Base-by-base conservation (phyloP, 2,329 filamentous ascomycete species). In the Didymella keratinophila region DNA sequence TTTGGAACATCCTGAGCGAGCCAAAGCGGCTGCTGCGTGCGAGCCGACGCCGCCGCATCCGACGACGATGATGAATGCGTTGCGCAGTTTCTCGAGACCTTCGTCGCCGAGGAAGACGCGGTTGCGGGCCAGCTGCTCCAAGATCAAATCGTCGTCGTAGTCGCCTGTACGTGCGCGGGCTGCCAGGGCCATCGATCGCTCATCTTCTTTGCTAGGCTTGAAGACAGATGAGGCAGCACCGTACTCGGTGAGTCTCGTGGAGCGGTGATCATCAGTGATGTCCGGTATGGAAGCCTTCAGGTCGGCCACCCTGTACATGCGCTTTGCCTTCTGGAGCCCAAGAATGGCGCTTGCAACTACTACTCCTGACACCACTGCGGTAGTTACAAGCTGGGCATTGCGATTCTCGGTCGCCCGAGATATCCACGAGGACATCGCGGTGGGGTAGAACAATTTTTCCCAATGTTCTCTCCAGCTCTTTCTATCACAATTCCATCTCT, bases 1-100 rank as follows among this genome's bases (percentile, higher is more conserved):
- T 68, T 88, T 89, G n/a, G 90, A 89, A 42, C 96, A 92, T 30
- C 95, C 95, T 0, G 93, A 97, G 28, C 95, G 89, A 5, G 92
- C 90, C 28, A 99, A 86, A 3, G 95, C 89, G 1, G 93, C 89
- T 4, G 89, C 86, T 62, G 92, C 93, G 80, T 99, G 96, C 7
- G 93, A 97, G 44, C 95, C 95, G 5, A 99, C 95, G 41, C 95
- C 95, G 63, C 95, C 95, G 66, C 93, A 94, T 4, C 95, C 95
- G 11, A 99, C 93, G 1, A 99, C 86, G 37, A 98, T 84, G 45
- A 99, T 86, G 71, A 96, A 96, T 1, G 94, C 86, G 45, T 85
- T 83, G 12, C 94, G 90, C 28, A 99, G 85, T 72, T 90, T 92
- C 16, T 83, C 81, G 11, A 99, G 85, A 0, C 95, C 95, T 8